A percentile compares a stretch with the other conserved stretches of the same genome.
Conservation (phyloP, 2,329 filamentous ascomycete genomes). For the Parafenestella ontariensis region DNA sequence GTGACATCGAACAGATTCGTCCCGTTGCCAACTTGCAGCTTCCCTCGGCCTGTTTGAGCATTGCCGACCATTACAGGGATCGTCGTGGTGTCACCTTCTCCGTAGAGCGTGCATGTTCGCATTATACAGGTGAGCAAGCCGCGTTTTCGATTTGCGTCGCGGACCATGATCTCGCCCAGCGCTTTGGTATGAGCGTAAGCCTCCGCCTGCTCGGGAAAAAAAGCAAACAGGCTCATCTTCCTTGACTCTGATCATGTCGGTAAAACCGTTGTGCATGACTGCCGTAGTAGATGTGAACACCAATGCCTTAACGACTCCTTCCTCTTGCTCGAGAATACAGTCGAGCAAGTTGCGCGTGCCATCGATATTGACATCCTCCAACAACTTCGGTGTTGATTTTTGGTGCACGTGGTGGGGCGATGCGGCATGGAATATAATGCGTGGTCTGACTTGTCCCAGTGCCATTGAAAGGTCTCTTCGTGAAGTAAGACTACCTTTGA, state of each 20-base stretch:
- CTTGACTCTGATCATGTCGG: neutral
- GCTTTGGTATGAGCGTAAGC: neutral
- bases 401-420: neutral
- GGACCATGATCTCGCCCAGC: neutral
- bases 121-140: neutral
- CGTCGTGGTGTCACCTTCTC: neutral
- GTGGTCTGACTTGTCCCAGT: neutral
- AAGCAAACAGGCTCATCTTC: neutral
- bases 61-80: neutral
- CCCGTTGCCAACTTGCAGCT: neutral
- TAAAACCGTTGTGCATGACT: neutral
- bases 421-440: neutral
- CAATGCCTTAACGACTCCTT: neutral
- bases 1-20: neutral
- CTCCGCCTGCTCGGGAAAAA: neutral
- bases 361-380: neutral
- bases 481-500: neutral
- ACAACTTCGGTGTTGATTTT: neutral
- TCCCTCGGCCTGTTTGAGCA: neutral
- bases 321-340: neutral
- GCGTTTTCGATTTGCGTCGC: neutral
- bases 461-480: neutral
- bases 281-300: neutral
- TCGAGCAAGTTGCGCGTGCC: neutral
- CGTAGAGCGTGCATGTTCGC: neutral